Percentiles rank a stretch among this genome's conserved stretches.
These are phyloP conservation scores for Corchorus olitorius DNA, from an alignment of 345 rosid genomes.

Conservation along the genomic window DNA sequence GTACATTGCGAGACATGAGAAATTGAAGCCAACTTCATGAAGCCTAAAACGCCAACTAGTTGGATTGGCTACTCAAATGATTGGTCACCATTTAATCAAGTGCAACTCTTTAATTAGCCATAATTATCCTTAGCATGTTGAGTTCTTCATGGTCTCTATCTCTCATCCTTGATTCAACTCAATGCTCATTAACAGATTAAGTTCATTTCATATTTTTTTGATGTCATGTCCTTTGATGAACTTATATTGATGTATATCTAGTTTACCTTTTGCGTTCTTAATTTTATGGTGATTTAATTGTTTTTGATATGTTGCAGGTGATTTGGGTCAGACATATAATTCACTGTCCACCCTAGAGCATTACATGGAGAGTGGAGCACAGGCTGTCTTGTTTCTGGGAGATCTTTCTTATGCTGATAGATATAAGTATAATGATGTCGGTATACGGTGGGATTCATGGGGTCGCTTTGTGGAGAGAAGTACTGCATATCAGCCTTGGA, in stretches of 20 bases:
- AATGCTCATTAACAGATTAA: background rate
- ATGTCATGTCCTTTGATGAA: background rate
- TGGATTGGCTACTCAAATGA: background rate
- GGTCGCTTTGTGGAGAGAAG: constrained; percentile 84
- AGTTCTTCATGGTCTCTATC: background rate
- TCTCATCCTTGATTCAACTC: background rate
- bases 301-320: constrained; percentile 57
- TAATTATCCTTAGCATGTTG: background rate
- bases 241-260: constrained; percentile 11
- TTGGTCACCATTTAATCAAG: background rate
- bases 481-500: constrained; percentile 95
- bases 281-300: constrained; percentile 4
- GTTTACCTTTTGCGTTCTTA: background rate
- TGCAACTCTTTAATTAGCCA: background rate
- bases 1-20: background rate
- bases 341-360: constrained; percentile 90
- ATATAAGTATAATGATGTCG: constrained; percentile 75
- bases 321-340: constrained; percentile 94
- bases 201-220: background rate
- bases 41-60: constrained; percentile 3
- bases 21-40: background rate
- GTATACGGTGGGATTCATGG: constrained; percentile 92
- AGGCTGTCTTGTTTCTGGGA: constrained; percentile 81
- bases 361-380: constrained; percentile 82
- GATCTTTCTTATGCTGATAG: constrained; percentile 97